A percentile compares a stretch with the other conserved stretches of the same genome.
These are phyloP conservation scores for Pleurotus tuber-regium DNA, from an alignment of 768 basidiomycete genomes.

Conservation along the genomic window DNA sequence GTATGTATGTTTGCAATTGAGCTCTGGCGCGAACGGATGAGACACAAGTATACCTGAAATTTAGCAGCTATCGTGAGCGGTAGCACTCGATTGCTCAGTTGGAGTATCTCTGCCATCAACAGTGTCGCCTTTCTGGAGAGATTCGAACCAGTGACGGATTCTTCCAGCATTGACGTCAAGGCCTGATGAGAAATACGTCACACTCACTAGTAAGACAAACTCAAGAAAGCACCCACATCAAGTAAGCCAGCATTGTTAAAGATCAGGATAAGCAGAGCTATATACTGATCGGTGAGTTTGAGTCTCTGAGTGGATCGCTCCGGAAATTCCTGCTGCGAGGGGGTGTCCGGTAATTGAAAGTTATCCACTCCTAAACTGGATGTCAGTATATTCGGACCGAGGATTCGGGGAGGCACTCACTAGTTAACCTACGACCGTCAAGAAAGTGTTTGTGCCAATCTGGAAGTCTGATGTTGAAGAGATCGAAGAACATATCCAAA, in stretches of 20 bases:
- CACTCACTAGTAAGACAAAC: neutral
- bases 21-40: neutral
- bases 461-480: constrained; percentile 88
- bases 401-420: constrained; percentile 40
- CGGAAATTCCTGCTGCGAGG: constrained; percentile 28
- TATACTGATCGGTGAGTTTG: constrained; percentile 90
- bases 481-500: constrained; percentile 91
- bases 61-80: constrained; percentile 79
- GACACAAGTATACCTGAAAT: constrained; percentile 60
- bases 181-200: constrained; percentile 49
- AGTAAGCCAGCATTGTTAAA: constrained; percentile 85
- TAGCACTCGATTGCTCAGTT: constrained; percentile 83
- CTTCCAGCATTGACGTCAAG: constrained; percentile 81
- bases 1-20: neutral
- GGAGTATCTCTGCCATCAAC: constrained; percentile 87
- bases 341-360: constrained; percentile 40
- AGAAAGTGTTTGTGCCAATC: constrained; percentile 94
- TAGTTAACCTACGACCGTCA: constrained; percentile 82
- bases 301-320: constrained; percentile 57
- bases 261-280: constrained; percentile 79
- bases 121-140: constrained; percentile 89
- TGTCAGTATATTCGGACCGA: neutral
- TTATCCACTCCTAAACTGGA: constrained; percentile 61
- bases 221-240: constrained; percentile 54
- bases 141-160: constrained; percentile 65